Evolutionary conservation across 202 grass and related monocot species (phyloP), one percentile per base, ranked within the genome.

Genomic region (Elaeis oleifera): DNA sequence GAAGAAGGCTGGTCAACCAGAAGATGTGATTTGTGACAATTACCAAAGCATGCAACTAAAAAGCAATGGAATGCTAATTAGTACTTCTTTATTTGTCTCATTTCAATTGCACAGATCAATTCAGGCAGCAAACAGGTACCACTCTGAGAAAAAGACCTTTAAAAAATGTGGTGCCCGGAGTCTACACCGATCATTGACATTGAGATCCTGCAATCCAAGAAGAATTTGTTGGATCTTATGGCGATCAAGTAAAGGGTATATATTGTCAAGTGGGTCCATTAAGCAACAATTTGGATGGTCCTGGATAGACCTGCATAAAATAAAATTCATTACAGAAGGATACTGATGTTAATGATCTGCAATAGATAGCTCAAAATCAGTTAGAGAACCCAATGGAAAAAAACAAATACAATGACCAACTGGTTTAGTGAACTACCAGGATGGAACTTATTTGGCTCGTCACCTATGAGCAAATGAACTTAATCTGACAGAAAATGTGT

Each of bases 141-240:
- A 44, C 9, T 68, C 18, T 39, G 49, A 86, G 19, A 56, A 69
- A 51, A 81, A 39, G 11, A 97, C 92, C 92, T 87, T 91, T 54
- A 91, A 54, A 72, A 72, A 89, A 77, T 63, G 61, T 57, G 92
- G 87, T 66, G 84, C 92, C 53, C 92, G 79, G 22, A 97, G 76
- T 71, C 51, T 89, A 52, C 60, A 69, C 51, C 70, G 67, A 55
- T 82, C 68, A 70, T 86, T 65, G 5, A 29, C 14, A 25, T 27
- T 29, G 79, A 77, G 70, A 48, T 75, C 92, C 73, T 97, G 77
- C 50, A 97, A 74, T 75, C 25, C 72, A 59, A 86, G 49, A 55
- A 97, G 71, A 62, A 91, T 81, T 61, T 97, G 56, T 78, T 97
- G 92, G 49, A 97, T 97, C 68, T 83, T 82, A 76, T 86, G 69